These are phyloP conservation scores for Naganishia sp. DNA, from an alignment of 1,284 basidiomycete species.

Conservation along the genomic window DNA sequence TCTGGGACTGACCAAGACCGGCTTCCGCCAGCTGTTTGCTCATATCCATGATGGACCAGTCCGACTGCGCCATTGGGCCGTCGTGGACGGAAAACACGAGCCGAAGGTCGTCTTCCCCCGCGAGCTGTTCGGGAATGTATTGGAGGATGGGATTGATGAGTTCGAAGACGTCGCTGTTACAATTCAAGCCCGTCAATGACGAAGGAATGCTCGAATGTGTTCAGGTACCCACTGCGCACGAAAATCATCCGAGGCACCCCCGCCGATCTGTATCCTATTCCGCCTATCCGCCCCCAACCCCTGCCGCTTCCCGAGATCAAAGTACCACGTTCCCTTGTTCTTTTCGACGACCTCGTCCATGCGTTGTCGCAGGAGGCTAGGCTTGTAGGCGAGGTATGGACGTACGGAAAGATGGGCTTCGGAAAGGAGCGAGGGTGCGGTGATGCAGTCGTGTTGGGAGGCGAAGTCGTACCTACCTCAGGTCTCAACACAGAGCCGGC, in stretches of 20 bases:
- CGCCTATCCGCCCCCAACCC: neutral
- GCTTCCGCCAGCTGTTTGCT: slow-evolving; percentile 16
- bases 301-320: slow-evolving; percentile 18
- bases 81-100: slow-evolving; percentile 12
- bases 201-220: neutral
- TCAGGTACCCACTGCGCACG: neutral
- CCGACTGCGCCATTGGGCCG: slow-evolving; percentile 3
- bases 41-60: slow-evolving; percentile 21
- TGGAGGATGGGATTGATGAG: slow-evolving; percentile 10
- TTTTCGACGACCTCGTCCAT: slow-evolving; percentile 23
- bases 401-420: slow-evolving; percentile 43
- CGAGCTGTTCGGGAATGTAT: slow-evolving; percentile 6
- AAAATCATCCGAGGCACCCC: neutral
- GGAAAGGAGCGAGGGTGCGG: slow-evolving; percentile 41
- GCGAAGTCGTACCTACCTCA: slow-evolving; percentile 45
- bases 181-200: neutral
- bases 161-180: slow-evolving; percentile 2
- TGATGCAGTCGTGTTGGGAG: slow-evolving; percentile 33
- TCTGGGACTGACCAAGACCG: slow-evolving; percentile 13
- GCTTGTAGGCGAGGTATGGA: slow-evolving; percentile 43
- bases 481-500: too few species aligned
- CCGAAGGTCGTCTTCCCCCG: slow-evolving; percentile 1
- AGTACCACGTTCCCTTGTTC: slow-evolving; percentile 15
- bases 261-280: slow-evolving; percentile 11
- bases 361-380: slow-evolving; percentile 39